Base-by-base conservation (phyloP, 805 yeast species). In the Zygoascus flipseniorum region DNA sequence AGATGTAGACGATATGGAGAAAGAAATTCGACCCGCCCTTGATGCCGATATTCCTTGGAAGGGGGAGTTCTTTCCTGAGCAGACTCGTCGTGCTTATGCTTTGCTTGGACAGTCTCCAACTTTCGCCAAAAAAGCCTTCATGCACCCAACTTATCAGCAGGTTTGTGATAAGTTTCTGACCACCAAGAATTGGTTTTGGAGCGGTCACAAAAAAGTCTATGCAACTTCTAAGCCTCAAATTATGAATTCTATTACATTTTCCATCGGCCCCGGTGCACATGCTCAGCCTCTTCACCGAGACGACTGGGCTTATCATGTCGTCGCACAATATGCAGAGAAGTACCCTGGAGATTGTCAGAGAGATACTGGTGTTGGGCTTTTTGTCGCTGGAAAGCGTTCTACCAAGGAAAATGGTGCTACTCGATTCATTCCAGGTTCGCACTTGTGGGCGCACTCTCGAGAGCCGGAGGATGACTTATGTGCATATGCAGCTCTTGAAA, bases 101-200 rank as follows among this genome's bases (percentile, higher is more conserved):
- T 20, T 51, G 39, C 39, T 51, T 10, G 51, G 44, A 2, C 16
- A 26, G 9, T 51, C 53, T 10, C 42, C 42, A 8, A 51, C 53
- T 20, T 46, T 46, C 31, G 47, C 47, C 10, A 32, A 31, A 23
- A 43, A 49, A 18, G 35, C 48, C n/a, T 18, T 43, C n/a, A 19
- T 49, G 19, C 28, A 31, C n/a, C 32, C 45, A 13, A 18, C 39
- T 9, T 23, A 43, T 42, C 47, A 41, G 28, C 47, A 31, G 10
- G 18, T 49, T 6, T 20, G 23, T 9, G 45, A 49, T 16, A 32
- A 49, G 39, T 42, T 49, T 41, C 32, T 46, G 20, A 46, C 49
- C 4, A 46, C 49, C 20, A 46, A 46, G 42, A 49, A 49, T 43
- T 49, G 52, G 52, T 49, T 41, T 20, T 49, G 52, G 52, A 19